Percentiles rank a stretch among this genome's conserved stretches.
These are phyloP conservation scores for Penicillium oxalicum DNA, from an alignment of 2,329 filamentous ascomycete genomes.

Conservation along the genomic window DNA sequence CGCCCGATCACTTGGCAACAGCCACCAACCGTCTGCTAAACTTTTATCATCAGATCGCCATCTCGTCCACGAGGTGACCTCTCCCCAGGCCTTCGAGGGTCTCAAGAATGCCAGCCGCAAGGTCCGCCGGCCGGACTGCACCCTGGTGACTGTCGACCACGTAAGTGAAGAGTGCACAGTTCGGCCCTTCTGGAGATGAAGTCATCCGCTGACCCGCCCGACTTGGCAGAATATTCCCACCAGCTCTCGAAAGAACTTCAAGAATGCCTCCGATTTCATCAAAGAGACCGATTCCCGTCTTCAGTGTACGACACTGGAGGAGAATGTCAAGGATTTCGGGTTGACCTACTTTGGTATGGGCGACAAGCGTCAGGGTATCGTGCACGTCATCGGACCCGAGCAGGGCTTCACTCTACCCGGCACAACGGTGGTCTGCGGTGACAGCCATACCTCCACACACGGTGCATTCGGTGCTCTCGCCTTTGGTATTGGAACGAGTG, in stretches of 20 bases:
- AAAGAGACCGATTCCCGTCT: constrained; percentile 87
- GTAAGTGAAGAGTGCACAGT: constrained; percentile 49
- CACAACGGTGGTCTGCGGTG: constrained; percentile 94
- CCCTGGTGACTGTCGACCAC: constrained; percentile 92
- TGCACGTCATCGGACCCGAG: constrained; percentile 96
- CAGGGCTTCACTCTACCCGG: constrained; percentile 97
- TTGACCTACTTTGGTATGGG: constrained; percentile 95
- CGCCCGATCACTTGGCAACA: constrained; percentile 3
- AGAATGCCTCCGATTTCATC: constrained; percentile 89
- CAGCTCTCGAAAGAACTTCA: constrained; percentile 81
- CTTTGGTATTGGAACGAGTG: constrained; percentile 95
- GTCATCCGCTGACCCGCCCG: constrained; percentile 10
- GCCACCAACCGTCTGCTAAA: neutral
- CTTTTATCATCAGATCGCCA: constrained; percentile 64
- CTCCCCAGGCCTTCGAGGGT: constrained; percentile 96
- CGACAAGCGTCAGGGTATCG: constrained; percentile 95
- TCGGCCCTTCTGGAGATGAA: neutral
- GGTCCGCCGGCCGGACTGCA: constrained; percentile 93
- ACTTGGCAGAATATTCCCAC: constrained; percentile 78
- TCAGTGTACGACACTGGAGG: constrained; percentile 92
- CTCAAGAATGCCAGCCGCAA: constrained; percentile 80
- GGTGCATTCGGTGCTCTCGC: constrained; percentile 92
- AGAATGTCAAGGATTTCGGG: constrained; percentile 94
- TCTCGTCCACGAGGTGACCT: constrained; percentile 97
- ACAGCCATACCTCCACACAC: constrained; percentile 97